phyloP scores from a whole-genome alignment of 805 yeast species.

The Saccharomycopsis olivae region DNA sequence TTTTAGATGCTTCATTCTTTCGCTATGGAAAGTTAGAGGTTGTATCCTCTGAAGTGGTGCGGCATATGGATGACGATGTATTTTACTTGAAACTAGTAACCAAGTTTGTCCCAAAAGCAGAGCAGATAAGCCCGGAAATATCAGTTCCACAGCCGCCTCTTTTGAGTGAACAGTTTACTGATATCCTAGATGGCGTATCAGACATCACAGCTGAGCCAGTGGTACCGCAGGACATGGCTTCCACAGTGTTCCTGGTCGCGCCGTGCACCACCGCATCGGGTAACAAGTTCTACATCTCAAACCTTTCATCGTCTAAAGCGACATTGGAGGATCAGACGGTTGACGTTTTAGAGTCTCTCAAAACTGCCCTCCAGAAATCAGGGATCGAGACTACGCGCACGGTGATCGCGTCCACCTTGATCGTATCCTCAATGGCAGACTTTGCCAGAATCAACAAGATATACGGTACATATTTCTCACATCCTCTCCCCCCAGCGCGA shows the following conservation, averaged over 20 bases:
- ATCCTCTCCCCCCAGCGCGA: constrained; percentile 78
- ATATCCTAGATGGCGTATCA: constrained; percentile 23
- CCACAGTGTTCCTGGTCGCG: neutral
- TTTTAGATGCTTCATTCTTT: constrained; percentile 84
- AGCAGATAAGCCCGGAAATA: too few relatives aligned
- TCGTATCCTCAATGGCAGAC: constrained; percentile 52
- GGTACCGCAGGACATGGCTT: neutral
- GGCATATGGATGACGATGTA: constrained; percentile 52
- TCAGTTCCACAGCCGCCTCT: constrained; percentile 22
- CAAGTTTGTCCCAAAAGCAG: constrained; percentile 31
- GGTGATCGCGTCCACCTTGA: constrained; percentile 29
- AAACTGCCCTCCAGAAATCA: constrained; percentile 24
- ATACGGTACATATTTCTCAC: constrained; percentile 45
- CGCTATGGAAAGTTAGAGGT: constrained; percentile 38
- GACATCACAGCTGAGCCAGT: neutral
- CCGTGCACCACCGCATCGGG: too few relatives aligned
- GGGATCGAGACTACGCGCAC: constrained; percentile 18
- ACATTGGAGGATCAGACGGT: constrained; percentile 34
- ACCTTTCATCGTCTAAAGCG: constrained; percentile 27
- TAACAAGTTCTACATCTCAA: constrained; percentile 31
- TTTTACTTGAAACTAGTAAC: constrained; percentile 42
- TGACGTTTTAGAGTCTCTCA: constrained; percentile 39
- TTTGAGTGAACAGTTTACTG: constrained; percentile 31
- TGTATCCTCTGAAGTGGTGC: constrained; percentile 28
- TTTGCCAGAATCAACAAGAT: constrained; percentile 53